Conservation (phyloP, 2,329 filamentous ascomycete genomes). For the Pseudocercospora eumusae region DNA sequence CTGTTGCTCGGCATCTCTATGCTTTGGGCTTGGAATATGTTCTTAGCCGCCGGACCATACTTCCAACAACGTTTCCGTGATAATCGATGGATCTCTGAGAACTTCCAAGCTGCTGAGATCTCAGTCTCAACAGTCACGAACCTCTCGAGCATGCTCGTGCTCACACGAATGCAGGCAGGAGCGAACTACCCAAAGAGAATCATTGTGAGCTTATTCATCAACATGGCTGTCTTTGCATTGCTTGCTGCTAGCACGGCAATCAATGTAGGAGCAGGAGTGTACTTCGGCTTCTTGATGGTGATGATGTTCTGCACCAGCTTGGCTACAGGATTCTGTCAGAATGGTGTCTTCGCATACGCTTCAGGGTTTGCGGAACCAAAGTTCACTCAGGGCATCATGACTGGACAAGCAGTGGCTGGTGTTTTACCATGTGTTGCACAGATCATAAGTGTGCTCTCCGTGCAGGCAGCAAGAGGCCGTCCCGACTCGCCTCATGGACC, state of each 20-base stretch:
- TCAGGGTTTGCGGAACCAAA: conserved; percentile 79
- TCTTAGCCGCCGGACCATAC: conserved; percentile 90
- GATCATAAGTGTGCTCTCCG: conserved; percentile 75
- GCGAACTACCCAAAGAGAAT: conserved; percentile 91
- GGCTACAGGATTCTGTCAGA: conserved; percentile 84
- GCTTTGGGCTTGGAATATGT: conserved; percentile 99
- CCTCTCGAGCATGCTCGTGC: conserved; percentile 70
- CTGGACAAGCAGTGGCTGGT: conserved; percentile 86
- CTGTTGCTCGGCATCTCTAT: conserved; percentile 84
- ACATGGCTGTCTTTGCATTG: conserved; percentile 72
- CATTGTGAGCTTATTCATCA: conserved; percentile 72
- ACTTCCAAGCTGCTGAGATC: conserved; percentile 88
- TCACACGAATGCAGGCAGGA: conserved; percentile 76
- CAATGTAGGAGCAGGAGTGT: conserved; percentile 61
- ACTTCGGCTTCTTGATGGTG: conserved; percentile 78
- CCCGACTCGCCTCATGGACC: conserved; percentile 16
- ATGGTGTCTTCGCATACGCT: conserved; percentile 90
- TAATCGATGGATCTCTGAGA: conserved; percentile 69
- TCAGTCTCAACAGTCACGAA: conserved; percentile 85
- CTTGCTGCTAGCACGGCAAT: conserved; percentile 79
- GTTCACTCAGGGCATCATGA: conserved; percentile 96
- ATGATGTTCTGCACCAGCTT: conserved; percentile 79
- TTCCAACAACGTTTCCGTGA: conserved; percentile 79
- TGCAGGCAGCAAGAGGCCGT: conserved; percentile 43
- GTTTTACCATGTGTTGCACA: conserved; percentile 86